Base-by-base conservation (phyloP, 2,329 filamentous ascomycete species). In the Pseudonectria foliicola region DNA sequence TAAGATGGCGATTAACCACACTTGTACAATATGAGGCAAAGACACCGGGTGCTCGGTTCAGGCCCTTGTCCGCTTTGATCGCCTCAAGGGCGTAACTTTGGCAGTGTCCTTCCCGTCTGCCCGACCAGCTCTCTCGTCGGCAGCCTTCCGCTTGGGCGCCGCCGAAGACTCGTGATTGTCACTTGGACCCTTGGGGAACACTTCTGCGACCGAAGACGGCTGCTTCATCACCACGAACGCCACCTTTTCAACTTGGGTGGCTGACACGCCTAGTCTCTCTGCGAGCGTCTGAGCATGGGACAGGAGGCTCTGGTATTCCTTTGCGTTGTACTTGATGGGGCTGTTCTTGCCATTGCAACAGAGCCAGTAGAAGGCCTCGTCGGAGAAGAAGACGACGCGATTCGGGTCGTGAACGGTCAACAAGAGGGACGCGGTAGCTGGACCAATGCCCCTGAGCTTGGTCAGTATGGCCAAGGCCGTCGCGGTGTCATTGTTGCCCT, bases 361-460 rank as follows among this genome's bases (percentile, higher is more conserved):
- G 6, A 82, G 60, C 83, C 83, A 90, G 45, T 79, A 72, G 53
- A 80, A 90, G 4, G 80, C 70, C 59, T 92, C 85, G 52, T 93
- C 86, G 3, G 80, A 83, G 60, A 90, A 90, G 66, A 90, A 90
- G 2, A 84, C 71, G 31, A 80, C 67, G 10, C 62, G 59, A 1
- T 65, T 57, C 0, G 80, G 71, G 40, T 78, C 70, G 44, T 78
- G 72, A 4, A 82, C 74, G 4, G 80, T 73, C 3, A 92, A 68
- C 1, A 90, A 61, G 23, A 92, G 71, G 2, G 82, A 85, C 1
- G 83, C 85, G 1, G 85, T 90, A 7, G 85, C 85, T 2, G 85
- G 84, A 1, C 85, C 85, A 42, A 93, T 76, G 24, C 85, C 85
- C 43, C 70, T 80, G n/a, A 92, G 64, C 36, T 67, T 67, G 2